Evolutionary conservation across 2,329 filamentous ascomycete genomes (phyloP).

Genomic region (Ophiocordyceps robertsii): DNA sequence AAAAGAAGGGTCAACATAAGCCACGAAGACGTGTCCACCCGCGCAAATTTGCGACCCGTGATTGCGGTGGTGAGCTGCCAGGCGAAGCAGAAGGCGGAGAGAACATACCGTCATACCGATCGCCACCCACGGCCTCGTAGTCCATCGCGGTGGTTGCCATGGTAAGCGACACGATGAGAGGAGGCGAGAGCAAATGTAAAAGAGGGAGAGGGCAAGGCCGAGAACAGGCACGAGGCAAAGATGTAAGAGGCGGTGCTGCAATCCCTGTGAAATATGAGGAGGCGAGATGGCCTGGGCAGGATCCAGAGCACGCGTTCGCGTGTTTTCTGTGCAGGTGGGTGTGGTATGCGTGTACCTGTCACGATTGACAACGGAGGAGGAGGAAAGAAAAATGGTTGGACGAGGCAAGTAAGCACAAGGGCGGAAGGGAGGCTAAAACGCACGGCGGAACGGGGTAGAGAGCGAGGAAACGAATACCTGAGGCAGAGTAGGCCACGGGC

Average conservation of each 20-base stretch:
- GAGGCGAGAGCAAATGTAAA: neutral
- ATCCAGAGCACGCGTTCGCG: neutral
- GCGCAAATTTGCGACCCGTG: neutral
- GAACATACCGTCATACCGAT: constrained; percentile 47
- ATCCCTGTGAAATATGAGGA: neutral
- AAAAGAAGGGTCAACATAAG: neutral
- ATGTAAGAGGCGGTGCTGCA: neutral
- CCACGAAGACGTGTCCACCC: neutral
- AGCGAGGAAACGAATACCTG: no score
- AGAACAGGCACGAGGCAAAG: neutral
- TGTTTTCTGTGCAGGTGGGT: neutral
- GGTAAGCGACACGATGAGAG: constrained; percentile 5
- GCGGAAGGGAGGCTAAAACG: neutral
- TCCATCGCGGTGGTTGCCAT: constrained; percentile 58
- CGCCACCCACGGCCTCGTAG: constrained; percentile 54
- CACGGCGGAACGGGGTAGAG: no score
- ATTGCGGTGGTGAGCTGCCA: neutral
- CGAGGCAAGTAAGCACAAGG: neutral
- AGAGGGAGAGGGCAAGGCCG: neutral
- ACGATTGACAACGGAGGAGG: neutral
- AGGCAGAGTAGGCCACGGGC: no score
- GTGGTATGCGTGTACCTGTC: neutral
- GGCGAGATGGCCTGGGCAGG: neutral
- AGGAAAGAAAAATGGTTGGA: neutral
- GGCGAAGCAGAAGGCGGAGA: constrained; percentile 6